Evolutionary conservation across 2,329 filamentous ascomycete genomes (phyloP).

Genomic region (Atkinsonella hypoxylon): DNA sequence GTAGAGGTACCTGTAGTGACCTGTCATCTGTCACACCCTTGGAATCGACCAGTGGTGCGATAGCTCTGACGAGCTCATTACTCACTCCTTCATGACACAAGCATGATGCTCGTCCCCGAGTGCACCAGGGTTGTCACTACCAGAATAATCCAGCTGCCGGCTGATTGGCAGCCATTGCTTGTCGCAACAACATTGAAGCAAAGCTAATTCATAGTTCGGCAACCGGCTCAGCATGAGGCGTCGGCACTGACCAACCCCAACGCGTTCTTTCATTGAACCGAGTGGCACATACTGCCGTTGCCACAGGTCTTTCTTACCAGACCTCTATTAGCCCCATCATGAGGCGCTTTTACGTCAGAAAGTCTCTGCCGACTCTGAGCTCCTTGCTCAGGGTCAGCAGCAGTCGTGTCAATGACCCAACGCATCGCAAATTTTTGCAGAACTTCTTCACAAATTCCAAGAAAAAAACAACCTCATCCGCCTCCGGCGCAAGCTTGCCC

Average conservation of each 20-base stretch:
- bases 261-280: neutral
- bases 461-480: neutral
- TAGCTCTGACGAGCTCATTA: too few relatives aligned
- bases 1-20: too few relatives aligned
- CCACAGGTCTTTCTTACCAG: too few relatives aligned
- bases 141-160: too few relatives aligned
- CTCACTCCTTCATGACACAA: too few relatives aligned
- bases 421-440: neutral
- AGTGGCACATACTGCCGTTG: too few relatives aligned
- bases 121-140: too few relatives aligned
- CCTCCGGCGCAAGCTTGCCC: constrained; percentile 13
- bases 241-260: neutral
- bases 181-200: neutral
- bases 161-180: neutral
- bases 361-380: constrained; percentile 6
- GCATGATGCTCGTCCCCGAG: too few relatives aligned
- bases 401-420: neutral
- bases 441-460: constrained; percentile 4
- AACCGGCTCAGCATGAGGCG: too few relatives aligned
- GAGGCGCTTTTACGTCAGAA: constrained; percentile 7
- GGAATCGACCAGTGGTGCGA: too few relatives aligned
- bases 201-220: too few relatives aligned
- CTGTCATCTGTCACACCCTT: too few relatives aligned
- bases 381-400: neutral
- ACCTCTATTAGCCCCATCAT: constrained; percentile 2